Conservation (phyloP, 2,329 filamentous ascomycete genomes). For the Trichoderma polysporum region DNA sequence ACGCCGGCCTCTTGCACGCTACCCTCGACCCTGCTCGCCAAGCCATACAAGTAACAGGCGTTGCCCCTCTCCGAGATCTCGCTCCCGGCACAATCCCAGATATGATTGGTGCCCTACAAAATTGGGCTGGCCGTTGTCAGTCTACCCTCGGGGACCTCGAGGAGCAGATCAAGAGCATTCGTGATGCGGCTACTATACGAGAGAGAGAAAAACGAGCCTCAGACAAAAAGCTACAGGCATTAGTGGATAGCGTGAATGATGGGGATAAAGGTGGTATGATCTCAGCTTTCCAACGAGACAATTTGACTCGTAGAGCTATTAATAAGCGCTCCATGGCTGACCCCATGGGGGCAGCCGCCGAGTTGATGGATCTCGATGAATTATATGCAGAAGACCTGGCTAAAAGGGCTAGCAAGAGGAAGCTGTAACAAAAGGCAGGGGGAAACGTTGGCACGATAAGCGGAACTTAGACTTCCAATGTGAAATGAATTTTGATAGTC, state of each 20-base stretch:
- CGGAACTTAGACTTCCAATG: not conserved
- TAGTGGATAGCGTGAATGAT: conserved; percentile 49
- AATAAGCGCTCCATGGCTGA: conserved; percentile 44
- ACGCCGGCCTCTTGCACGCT: conserved; percentile 76
- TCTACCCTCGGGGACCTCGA: conserved; percentile 74
- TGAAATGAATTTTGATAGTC: conserved; percentile 23
- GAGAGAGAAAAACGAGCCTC: conserved; percentile 51
- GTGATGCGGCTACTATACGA: conserved; percentile 54
- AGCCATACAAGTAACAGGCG: conserved; percentile 72
- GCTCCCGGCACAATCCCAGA: conserved; percentile 67
- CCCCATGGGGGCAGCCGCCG: conserved; percentile 43
- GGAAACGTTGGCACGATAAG: conserved; percentile 18
- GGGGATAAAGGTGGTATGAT: conserved; percentile 36
- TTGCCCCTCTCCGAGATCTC: conserved; percentile 84
- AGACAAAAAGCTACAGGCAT: conserved; percentile 48
- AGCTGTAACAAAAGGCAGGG: conserved; percentile 42
- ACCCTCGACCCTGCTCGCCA: conserved; percentile 79
- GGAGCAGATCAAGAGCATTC: conserved; percentile 67
- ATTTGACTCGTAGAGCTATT: conserved; percentile 28
- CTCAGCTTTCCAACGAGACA: conserved; percentile 27
- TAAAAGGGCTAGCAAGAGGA: conserved; percentile 54
- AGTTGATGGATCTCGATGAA: conserved; percentile 58
- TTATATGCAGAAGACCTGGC: conserved; percentile 48
- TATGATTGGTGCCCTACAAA: conserved; percentile 66
- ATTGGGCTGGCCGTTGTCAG: conserved; percentile 79